A percentile compares a stretch with the other conserved stretches of the same genome.
These are phyloP conservation scores for Furcasterigmium sp. DNA, from an alignment of 2,329 filamentous ascomycete genomes.

Conservation along the genomic window DNA sequence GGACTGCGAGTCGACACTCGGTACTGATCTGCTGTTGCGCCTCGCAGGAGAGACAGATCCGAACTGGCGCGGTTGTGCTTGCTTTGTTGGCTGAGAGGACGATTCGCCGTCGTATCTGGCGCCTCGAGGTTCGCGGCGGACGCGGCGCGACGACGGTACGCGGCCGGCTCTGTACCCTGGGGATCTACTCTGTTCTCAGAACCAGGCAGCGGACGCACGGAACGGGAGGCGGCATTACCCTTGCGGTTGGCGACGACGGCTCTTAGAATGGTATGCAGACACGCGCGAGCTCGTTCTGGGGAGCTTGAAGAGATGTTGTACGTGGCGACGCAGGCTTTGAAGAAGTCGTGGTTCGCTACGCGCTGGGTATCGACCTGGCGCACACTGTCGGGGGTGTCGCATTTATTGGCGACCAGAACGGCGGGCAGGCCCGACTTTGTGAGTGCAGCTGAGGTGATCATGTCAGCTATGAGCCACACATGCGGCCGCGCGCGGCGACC, in stretches of 20 bases:
- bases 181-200: conserved; percentile 7
- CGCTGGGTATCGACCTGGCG: conserved; percentile 66
- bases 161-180: conserved; percentile 28
- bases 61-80: conserved; percentile 68
- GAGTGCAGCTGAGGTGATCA: conserved; percentile 56
- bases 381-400: conserved; percentile 67
- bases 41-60: conserved; percentile 58
- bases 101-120: conserved; percentile 41
- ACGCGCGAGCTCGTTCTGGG: conserved; percentile 68
- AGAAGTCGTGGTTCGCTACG: conserved; percentile 56
- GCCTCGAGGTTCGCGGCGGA: conserved; percentile 58
- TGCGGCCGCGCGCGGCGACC: no score
- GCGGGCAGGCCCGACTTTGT: conserved; percentile 69
- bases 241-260: conserved; percentile 62
- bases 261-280: conserved; percentile 69
- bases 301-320: conserved; percentile 68
- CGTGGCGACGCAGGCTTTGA: conserved; percentile 64
- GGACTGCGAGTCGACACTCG: conserved; percentile 30
- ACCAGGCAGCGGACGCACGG: background rate
- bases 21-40: conserved; percentile 37
- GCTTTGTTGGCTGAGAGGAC: conserved; percentile 55
- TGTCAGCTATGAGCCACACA: no score
- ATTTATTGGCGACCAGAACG: conserved; percentile 84
- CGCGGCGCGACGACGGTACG: conserved; percentile 50
- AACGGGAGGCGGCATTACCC: conserved; percentile 46